phyloP scores from a whole-genome alignment of 106 monocot genomes.

The Cymbidium sinense region DNA sequence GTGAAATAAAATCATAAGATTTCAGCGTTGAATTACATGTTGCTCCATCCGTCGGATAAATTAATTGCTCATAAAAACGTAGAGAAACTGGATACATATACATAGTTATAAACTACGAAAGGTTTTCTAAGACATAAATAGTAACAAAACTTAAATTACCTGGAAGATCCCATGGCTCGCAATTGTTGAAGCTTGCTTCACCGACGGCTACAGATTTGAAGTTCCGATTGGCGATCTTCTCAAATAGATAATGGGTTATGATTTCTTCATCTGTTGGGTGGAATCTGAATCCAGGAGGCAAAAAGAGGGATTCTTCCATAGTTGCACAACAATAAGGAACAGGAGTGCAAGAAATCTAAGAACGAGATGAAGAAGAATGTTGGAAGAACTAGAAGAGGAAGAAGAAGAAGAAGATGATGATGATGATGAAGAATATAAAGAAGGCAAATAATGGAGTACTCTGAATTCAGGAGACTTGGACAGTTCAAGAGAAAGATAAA shows the following conservation, averaged over 20 bases:
- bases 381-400: slow-evolving; percentile 3
- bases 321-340: background rate
- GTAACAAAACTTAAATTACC: background rate
- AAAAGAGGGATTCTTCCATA: background rate
- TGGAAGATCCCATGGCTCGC: slow-evolving; percentile 54
- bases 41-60: too few species aligned
- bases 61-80: too few species aligned
- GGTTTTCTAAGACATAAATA: too few species aligned
- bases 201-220: slow-evolving; percentile 32
- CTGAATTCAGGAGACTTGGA: background rate
- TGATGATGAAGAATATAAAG: too few species aligned
- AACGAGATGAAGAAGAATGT: background rate
- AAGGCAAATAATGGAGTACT: background rate
- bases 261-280: slow-evolving; percentile 52
- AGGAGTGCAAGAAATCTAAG: background rate
- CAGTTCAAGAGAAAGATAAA: background rate
- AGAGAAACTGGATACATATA: too few species aligned
- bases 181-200: slow-evolving; percentile 44
- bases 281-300: slow-evolving; percentile 50
- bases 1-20: too few species aligned
- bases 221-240: slow-evolving; percentile 24
- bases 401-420: too few species aligned
- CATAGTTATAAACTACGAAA: too few species aligned
- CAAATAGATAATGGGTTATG: slow-evolving; percentile 37
- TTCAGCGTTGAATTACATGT: too few species aligned